phyloP scores from a whole-genome alignment of 306 rosid genomes.

The Medicago arabica region DNA sequence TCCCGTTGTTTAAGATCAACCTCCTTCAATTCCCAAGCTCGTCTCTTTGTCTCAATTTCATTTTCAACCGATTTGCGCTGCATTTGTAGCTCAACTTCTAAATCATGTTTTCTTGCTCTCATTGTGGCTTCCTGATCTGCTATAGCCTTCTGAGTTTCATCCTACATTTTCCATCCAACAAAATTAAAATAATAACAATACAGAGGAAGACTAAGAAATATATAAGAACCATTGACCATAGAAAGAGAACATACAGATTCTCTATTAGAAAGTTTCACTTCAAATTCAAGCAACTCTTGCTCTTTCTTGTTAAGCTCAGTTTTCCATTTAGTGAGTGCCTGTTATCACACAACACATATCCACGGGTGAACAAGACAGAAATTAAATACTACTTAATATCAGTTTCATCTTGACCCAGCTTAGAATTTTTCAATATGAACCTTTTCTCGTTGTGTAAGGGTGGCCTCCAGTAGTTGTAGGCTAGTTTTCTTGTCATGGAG shows the following conservation, averaged over 20 bases:
- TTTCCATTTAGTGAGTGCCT: slow-evolving; percentile 68
- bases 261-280: slow-evolving; percentile 66
- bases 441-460: slow-evolving; percentile 72
- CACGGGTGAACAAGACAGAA: slow-evolving; percentile 36
- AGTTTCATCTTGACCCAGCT: slow-evolving; percentile 34
- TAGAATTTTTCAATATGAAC: slow-evolving; percentile 47
- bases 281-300: slow-evolving; percentile 67
- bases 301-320: slow-evolving; percentile 67
- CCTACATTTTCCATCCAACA: slow-evolving; percentile 58
- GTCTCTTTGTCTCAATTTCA: slow-evolving; percentile 81
- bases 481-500: slow-evolving; percentile 66
- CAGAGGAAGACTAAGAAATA: background rate
- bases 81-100: slow-evolving; percentile 76
- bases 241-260: slow-evolving; percentile 68
- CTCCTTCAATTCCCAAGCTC: slow-evolving; percentile 98
- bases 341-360: slow-evolving; percentile 40
- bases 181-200: slow-evolving; percentile 18
- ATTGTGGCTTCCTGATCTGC: slow-evolving; percentile 69
- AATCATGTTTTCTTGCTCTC: slow-evolving; percentile 61
- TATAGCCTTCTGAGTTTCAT: slow-evolving; percentile 62
- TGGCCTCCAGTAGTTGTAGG: slow-evolving; percentile 61
- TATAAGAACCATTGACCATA: slow-evolving; percentile 34
- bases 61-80: slow-evolving; percentile 69
- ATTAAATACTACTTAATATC: slow-evolving; percentile 30
- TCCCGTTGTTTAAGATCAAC: slow-evolving; percentile 85